A percentile compares a stretch with the other conserved stretches of the same genome.
phyloP scores from a whole-genome alignment of 257 asterid genomes.

The Catharanthus roseus region DNA sequence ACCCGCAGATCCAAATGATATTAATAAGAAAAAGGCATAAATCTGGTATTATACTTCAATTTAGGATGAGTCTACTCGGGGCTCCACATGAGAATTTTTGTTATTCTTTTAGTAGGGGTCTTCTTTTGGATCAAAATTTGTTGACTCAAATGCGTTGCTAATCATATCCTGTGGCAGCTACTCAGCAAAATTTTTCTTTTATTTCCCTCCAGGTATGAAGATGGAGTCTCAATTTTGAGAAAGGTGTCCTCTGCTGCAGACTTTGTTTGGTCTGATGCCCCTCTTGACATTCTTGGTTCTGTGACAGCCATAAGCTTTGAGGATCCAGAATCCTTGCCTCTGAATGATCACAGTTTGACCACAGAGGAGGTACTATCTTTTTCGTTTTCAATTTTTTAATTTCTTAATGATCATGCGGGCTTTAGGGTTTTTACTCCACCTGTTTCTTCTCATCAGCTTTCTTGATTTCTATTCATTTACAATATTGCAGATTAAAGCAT shows the following conservation, averaged over 20 bases:
- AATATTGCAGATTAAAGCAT: constrained; percentile 58
- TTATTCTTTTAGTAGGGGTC: not conserved
- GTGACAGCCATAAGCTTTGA: constrained; percentile 63
- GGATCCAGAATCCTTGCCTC: constrained; percentile 52
- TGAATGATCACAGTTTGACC: constrained; percentile 65
- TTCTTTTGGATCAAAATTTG: not conserved
- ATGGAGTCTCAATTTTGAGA: constrained; percentile 71
- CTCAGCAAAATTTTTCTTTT: not conserved
- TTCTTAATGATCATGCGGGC: not conserved
- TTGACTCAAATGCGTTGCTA: not conserved
- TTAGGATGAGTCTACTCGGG: not conserved
- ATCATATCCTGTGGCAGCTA: not conserved
- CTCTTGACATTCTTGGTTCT: constrained; percentile 79
- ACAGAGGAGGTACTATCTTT: constrained; percentile 65
- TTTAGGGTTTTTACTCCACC: not conserved
- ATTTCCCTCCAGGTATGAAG: constrained; percentile 62
- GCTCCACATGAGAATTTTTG: not conserved
- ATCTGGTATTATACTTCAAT: not conserved
- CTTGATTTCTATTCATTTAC: constrained; percentile 12
- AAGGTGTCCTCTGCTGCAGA: constrained; percentile 70
- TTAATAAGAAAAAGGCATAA: not conserved
- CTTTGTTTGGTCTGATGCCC: constrained; percentile 65
- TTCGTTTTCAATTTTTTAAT: not conserved
- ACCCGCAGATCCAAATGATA: not conserved
- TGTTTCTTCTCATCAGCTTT: constrained; percentile 1